These are phyloP conservation scores for Paramyrothecium sp. DNA, from an alignment of 2,329 filamentous ascomycete genomes.

Conservation along the genomic window DNA sequence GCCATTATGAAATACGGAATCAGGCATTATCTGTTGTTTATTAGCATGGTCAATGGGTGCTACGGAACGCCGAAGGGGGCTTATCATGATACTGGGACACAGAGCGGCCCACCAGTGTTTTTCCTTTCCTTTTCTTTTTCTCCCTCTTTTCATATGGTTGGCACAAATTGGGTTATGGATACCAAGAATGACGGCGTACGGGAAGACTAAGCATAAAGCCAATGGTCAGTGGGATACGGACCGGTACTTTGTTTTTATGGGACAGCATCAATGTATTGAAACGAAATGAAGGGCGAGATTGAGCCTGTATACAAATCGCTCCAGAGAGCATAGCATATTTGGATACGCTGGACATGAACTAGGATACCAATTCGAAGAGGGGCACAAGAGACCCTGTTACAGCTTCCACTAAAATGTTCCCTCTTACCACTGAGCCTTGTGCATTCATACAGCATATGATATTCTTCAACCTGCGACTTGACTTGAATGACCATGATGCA, in stretches of 20 bases:
- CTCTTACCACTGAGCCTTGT: background rate
- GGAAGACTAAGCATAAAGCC: background rate
- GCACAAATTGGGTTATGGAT: background rate
- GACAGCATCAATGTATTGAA: background rate
- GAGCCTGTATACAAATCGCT: background rate
- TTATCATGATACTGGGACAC: constrained; percentile 29
- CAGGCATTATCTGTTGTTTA: constrained; percentile 29
- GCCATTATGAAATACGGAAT: constrained; percentile 26
- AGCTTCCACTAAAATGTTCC: background rate
- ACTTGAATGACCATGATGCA: too few species aligned
- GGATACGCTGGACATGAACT: background rate
- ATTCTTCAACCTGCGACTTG: background rate
- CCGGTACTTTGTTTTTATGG: background rate
- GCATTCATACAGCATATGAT: background rate
- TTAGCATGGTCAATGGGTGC: constrained; percentile 32
- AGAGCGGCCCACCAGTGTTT: background rate
- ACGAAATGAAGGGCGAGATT: background rate
- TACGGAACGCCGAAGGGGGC: constrained; percentile 20
- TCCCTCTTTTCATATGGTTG: background rate
- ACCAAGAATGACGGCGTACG: background rate
- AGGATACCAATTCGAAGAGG: background rate
- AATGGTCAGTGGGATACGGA: background rate
- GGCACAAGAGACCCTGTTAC: background rate
- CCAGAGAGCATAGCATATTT: background rate
- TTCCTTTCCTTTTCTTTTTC: too few species aligned